Percentiles rank a stretch among this genome's conserved stretches.
Conservation (phyloP, 768 basidiomycete species). For the Termitomyces sp. region DNA sequence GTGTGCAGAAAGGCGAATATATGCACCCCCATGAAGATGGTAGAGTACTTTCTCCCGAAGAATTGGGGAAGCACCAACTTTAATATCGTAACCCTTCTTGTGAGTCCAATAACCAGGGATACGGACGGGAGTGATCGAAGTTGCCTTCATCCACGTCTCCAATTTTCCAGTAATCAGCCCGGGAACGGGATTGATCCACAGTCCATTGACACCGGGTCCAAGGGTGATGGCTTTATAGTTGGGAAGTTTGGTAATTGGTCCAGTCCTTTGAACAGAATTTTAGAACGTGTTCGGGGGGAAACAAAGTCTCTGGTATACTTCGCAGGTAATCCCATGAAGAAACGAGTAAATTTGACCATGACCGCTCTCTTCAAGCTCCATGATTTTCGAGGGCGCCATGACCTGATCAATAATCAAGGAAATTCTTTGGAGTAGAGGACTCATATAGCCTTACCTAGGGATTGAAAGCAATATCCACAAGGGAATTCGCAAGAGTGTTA, state of each 20-base stretch:
- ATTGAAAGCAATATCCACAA: constrained; percentile 37
- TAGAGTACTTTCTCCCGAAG: constrained; percentile 55
- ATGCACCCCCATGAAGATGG: constrained; percentile 61
- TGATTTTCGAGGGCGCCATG: constrained; percentile 36
- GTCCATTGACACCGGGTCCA: constrained; percentile 35
- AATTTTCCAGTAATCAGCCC: constrained; percentile 39
- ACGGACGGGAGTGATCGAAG: constrained; percentile 32
- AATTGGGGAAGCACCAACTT: constrained; percentile 30
- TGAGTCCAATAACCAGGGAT: constrained; percentile 57
- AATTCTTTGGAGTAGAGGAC: background rate
- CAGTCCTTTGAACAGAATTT: constrained; percentile 26
- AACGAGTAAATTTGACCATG: constrained; percentile 27
- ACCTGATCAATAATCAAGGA: constrained; percentile 17
- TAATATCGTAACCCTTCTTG: constrained; percentile 30
- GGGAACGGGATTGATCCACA: constrained; percentile 42
- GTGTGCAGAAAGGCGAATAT: constrained; percentile 47
- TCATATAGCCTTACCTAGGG: constrained; percentile 22
- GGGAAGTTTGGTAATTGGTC: constrained; percentile 24
- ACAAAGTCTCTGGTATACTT: constrained; percentile 18
- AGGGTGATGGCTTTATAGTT: constrained; percentile 35
- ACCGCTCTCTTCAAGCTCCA: constrained; percentile 40
- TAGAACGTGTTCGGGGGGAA: background rate
- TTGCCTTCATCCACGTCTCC: constrained; percentile 29
- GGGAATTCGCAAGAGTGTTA: constrained; percentile 38
- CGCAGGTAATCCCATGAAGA: constrained; percentile 15